Conservation (phyloP, 257 asterid species). For the Eustoma russellianum region DNA sequence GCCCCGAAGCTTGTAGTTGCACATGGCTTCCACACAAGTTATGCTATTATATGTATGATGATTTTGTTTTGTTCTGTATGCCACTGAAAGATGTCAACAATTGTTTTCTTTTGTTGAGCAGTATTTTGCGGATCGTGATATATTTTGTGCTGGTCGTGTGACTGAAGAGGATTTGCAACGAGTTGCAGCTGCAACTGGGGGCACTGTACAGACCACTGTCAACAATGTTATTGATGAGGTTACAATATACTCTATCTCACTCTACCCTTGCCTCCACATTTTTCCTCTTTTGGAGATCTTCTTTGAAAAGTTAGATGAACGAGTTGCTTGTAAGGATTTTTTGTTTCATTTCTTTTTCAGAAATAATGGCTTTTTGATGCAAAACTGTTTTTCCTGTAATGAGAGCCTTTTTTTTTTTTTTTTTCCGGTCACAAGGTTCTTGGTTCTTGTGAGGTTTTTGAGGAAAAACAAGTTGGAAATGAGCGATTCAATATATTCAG, state of each 20-base stretch:
- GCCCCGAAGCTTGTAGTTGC: not conserved
- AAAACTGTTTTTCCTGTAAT: not conserved
- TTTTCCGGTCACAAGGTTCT: slow-evolving; percentile 62
- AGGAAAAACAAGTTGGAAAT: slow-evolving; percentile 93
- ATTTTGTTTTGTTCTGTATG: not conserved
- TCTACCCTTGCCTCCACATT: not conserved
- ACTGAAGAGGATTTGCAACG: slow-evolving; percentile 79
- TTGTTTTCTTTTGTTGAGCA: slow-evolving; percentile 17
- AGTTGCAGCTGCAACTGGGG: slow-evolving; percentile 90
- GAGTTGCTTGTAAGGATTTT: not conserved
- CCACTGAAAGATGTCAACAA: not conserved
- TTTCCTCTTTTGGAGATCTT: no score
- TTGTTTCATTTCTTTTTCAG: no score
- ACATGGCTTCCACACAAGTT: not conserved
- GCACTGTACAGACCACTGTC: slow-evolving; percentile 85
- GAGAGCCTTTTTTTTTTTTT: not conserved
- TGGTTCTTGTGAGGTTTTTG: slow-evolving; percentile 69
- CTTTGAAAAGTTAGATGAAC: slow-evolving; percentile 2
- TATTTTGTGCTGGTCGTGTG: slow-evolving; percentile 94
- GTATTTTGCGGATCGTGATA: slow-evolving; percentile 95
- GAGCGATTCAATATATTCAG: slow-evolving; percentile 89
- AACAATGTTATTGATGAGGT: slow-evolving; percentile 87
- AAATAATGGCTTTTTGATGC: not conserved
- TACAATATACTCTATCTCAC: slow-evolving; percentile 7
- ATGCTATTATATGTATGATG: not conserved